Evolutionary conservation across 768 basidiomycete species (phyloP).

Genomic region (Lactarius sanguifluus): DNA sequence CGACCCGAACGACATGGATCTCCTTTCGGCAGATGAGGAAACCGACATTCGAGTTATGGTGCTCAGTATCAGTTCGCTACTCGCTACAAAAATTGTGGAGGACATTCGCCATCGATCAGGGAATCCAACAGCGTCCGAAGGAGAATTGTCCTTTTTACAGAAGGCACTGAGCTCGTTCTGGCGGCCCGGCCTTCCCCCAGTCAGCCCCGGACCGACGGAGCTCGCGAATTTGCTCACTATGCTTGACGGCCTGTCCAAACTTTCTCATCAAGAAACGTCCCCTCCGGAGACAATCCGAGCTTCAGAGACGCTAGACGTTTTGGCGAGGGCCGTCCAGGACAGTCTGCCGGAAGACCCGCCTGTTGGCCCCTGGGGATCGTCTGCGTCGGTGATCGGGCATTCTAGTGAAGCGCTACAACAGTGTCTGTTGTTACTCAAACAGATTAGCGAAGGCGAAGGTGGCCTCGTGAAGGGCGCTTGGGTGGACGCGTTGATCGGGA

Average conservation of each 20-base stretch:
- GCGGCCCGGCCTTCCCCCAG: not conserved
- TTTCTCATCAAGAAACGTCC: not conserved
- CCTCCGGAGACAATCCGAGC: not conserved
- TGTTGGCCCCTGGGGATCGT: not conserved
- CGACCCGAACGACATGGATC: slow-evolving; percentile 3
- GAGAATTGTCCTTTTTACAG: not conserved
- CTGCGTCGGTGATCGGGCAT: not conserved
- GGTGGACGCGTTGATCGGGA: not conserved
- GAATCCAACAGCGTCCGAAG: not conserved
- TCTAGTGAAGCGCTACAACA: not conserved
- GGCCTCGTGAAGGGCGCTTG: not conserved
- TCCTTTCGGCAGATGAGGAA: slow-evolving; percentile 1
- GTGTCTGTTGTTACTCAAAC: not conserved
- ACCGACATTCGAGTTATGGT: not conserved
- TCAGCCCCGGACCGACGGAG: not conserved
- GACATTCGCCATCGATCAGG: slow-evolving; percentile 1
- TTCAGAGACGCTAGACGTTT: slow-evolving; percentile 7
- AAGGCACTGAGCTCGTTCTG: not conserved
- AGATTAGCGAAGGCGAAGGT: not conserved
- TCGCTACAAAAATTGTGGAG: not conserved
- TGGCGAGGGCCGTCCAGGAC: not conserved
- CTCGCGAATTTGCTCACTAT: slow-evolving; percentile 5
- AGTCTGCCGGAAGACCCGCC: not conserved
- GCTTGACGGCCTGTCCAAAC: not conserved
- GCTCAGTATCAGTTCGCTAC: not conserved